Evolutionary conservation across 2,329 filamentous ascomycete species (phyloP), one percentile per base, ranked within the genome.

Genomic region (Zasmidium citrigriseum): DNA sequence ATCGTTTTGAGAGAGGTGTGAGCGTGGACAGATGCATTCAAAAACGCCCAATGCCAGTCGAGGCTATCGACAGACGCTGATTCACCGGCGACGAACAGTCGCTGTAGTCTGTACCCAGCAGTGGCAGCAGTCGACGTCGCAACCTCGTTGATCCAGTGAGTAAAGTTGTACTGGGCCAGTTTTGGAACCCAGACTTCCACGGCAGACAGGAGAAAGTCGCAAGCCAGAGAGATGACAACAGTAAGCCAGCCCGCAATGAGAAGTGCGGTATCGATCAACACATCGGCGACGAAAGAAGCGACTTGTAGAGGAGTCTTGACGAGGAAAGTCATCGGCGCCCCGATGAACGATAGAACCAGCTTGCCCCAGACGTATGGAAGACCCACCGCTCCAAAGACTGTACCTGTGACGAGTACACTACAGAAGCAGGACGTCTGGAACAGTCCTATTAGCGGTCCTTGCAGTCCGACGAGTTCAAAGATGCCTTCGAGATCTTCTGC

Each of bases 381-480:
- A 78, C 95, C 96, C 46, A 98, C 86, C 52, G 92, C 93, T 58
- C 89, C 79, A 53, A 91, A 88, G 45, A 99, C 86, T 14, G 93
- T 96, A 52, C 93, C 85, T 1, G 90, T 89, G 14, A 99, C 91
- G 24, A 99, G 82, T 47, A 98, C 88, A 7, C 90, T 89, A 72
- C 93, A 96, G 75, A 99, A 99, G 16, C 97, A 87, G 55, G 90
- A 92, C 66, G 99, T 99, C 70, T 99, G 95, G 65, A 98, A 86
- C 4, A 99, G 83, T 2, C 91, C 92, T 14, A 89, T 88, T 2
- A 99, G 82, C 0, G 95, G 95, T 0, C 95, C 95, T 69, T 96
- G 91, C 89, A 99, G 96, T 38, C 95, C 95, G 59, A 99, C 89
- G 16, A 99, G 84, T 73, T 99, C 95, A 80, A 99, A 87, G 53